Base-by-base conservation (phyloP, 305 asterid genomes). In the Ilex paraguariensis region DNA sequence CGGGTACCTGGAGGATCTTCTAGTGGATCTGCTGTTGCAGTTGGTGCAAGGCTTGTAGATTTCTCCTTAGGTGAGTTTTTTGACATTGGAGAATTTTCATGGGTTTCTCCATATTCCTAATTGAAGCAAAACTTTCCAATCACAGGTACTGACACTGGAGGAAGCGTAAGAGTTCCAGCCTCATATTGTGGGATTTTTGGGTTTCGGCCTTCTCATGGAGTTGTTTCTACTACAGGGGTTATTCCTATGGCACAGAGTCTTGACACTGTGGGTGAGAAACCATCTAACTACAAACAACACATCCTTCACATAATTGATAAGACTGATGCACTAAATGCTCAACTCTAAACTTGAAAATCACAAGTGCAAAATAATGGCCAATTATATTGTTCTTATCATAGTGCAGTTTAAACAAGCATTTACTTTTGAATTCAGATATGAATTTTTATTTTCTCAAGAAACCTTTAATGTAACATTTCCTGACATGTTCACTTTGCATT, bases 1-100 rank as follows among this genome's bases (percentile, higher is more conserved):
- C 70, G 97, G 63, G 91, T 91, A 65, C 98, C 98, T 32, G 98
- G 98, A 66, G 97, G 98, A 53, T 91, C 98, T 31, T 91, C 98
- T 33, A 91, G 97, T 65, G 98, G 98, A 59, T 88, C 98, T 58
- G 97, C 98, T 13, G 97, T 87, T 21, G 89, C 93, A 3, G 98
- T 91, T 70, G 97, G 81, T 54, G 89, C 95, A 50, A 72, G 13
- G 66, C 82, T 83, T 62, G 85, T 81, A 0, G 94, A 91, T 83
- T 91, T 88, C 79, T 77, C 98, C 54, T 71, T 91, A 62, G 96
- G 98, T 85, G 42, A 36, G 9, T 36, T 36, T 36, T 36, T 2
- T 36, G 7, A 36, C 9, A 15, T 50, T 55, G 28, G n/a, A 44
- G 17, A 54, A 10, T 42, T 4, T 5, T 59, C 44, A 21, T 15